Evolutionary conservation across 2,329 filamentous ascomycete species (phyloP), one percentile per base, ranked within the genome.

Genomic region (Aspergillus fructus): DNA sequence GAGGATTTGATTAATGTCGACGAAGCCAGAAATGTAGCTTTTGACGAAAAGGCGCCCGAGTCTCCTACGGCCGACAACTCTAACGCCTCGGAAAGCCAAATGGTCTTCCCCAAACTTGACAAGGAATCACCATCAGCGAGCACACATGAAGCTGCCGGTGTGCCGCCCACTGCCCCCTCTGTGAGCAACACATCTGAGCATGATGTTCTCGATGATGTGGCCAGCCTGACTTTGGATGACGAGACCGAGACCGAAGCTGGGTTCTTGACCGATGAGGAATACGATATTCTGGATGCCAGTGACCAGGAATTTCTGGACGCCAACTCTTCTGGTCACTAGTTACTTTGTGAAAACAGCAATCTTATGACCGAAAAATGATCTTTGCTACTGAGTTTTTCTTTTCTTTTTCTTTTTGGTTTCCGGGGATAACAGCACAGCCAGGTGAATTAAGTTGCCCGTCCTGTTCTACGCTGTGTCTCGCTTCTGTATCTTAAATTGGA

Each of bases 21-120:
- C 33, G 47, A 56, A 55, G 59, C 50, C 15, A 50, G 51, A 30
- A 45, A 56, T 9, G n/a, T 41, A n/a, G 33, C 43, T 8, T 56
- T 61, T 12, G 68, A 70, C 52, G 65, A 74, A 33, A 64, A 73
- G n/a, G 71, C 75, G 47, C 62, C 70, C 48, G 71, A 75, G 53
- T 19, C 49, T 21, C 2, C 51, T n/a, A 62, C 70, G 23, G 61
- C 66, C 9, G 69, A 77, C 50, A 66, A 73, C 30, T 72, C 78
- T 60, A 69, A 74, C 49, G 62, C 72, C 48, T 68, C 68, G 6
- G 69, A 76, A 53, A 90, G 88, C 76, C 86, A 87, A 67, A 97
- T 97, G 92, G 93, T 97, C 71, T 97, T 97, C 84, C 94, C 94
- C 59, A 96, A 90, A 75, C 84, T 97, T 40, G 92, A 96, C 66